A percentile compares a stretch with the other conserved stretches of the same genome.
phyloP scores from a whole-genome alignment of 2,329 filamentous ascomycete genomes.

The Bipolaris zeicola region DNA sequence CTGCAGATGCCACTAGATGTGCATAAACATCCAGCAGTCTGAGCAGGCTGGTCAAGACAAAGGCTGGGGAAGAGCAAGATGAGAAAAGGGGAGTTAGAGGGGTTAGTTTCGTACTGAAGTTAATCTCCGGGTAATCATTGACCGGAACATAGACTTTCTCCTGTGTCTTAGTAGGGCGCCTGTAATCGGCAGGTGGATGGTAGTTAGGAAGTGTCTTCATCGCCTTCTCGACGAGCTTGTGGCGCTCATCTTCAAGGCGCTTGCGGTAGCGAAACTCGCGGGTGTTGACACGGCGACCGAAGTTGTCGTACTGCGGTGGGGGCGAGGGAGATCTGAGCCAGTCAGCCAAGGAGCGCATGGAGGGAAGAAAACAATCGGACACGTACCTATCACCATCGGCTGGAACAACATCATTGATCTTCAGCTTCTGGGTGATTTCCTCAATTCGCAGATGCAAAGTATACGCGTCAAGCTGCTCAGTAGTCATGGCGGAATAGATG shows the following conservation, averaged over 20 bases:
- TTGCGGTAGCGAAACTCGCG: slow-evolving; percentile 98
- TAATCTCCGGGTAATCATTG: slow-evolving; percentile 99
- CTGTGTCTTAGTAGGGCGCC: slow-evolving; percentile 98
- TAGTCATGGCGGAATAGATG: slow-evolving; percentile 97
- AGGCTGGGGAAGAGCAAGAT: slow-evolving; percentile 53
- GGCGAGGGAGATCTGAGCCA: slow-evolving; percentile 83
- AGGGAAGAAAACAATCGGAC: neutral
- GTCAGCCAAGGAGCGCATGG: slow-evolving; percentile 11
- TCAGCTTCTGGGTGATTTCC: slow-evolving; percentile 98
- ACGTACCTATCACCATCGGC: slow-evolving; percentile 92
- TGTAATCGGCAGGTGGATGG: slow-evolving; percentile 96
- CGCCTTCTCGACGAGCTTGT: slow-evolving; percentile 97
- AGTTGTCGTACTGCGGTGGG: slow-evolving; percentile 97
- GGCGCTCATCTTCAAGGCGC: slow-evolving; percentile 95
- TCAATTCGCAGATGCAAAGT: slow-evolving; percentile 96
- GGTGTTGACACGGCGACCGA: slow-evolving; percentile 98
- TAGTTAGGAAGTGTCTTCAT: slow-evolving; percentile 99
- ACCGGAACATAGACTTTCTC: slow-evolving; percentile 99
- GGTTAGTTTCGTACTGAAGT: slow-evolving; percentile 99
- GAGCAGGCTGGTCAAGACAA: slow-evolving; percentile 53
- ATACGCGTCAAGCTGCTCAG: slow-evolving; percentile 96
- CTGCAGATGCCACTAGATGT: slow-evolving; percentile 44
- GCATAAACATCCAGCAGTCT: slow-evolving; percentile 36
- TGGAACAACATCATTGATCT: slow-evolving; percentile 98
- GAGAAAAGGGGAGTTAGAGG: slow-evolving; percentile 63